A percentile compares a stretch with the other conserved stretches of the same genome.
phyloP scores from a whole-genome alignment of 2,329 filamentous ascomycete genomes.

The Cladosporium sp. region DNA sequence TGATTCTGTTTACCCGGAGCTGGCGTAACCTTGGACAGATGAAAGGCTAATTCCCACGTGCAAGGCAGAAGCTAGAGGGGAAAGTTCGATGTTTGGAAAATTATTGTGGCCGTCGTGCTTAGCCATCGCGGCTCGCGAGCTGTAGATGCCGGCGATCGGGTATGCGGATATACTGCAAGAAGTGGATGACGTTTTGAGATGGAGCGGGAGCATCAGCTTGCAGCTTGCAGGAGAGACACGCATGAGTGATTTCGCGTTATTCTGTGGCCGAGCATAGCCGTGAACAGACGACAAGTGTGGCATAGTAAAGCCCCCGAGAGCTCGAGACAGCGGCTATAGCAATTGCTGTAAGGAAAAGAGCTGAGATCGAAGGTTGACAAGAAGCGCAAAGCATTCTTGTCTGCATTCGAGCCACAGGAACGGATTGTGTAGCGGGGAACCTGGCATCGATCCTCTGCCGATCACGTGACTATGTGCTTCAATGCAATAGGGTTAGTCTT shows the following conservation, averaged over 20 bases:
- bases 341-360: neutral
- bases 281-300: neutral
- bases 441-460: neutral
- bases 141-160: neutral
- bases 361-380: neutral
- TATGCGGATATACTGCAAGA: neutral
- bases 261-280: neutral
- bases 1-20: neutral
- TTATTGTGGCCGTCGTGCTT: neutral
- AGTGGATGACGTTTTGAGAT: neutral
- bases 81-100: neutral
- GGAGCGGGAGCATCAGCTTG: neutral
- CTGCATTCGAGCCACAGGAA: neutral
- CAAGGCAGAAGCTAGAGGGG: neutral
- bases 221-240: neutral
- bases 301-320: neutral
- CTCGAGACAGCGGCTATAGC: neutral
- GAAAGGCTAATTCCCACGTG: neutral
- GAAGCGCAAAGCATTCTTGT: neutral
- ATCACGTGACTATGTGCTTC: neutral
- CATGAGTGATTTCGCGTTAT: neutral
- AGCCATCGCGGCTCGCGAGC: neutral
- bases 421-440: neutral
- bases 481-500: neutral
- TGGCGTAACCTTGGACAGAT: neutral